Percentiles rank a stretch among this genome's conserved stretches.
Evolutionary conservation across 140 eudicot genomes (phyloP).

Genomic region (Stevia rebaudiana): DNA sequence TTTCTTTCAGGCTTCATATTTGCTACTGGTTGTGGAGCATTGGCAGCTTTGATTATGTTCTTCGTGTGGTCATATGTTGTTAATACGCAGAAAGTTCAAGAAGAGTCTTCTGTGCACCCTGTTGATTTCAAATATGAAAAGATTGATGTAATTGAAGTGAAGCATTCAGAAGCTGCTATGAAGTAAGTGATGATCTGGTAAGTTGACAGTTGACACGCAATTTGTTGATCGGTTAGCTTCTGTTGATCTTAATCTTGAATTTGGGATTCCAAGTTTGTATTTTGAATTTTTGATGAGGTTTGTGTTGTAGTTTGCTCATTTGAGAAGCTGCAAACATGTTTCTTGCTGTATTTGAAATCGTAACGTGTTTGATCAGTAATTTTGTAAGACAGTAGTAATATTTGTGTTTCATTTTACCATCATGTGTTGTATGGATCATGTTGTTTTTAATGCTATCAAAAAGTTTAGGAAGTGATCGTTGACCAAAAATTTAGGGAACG

Average conservation of each 20-base stretch:
- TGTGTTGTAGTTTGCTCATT: conserved; percentile 11
- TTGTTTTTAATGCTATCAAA: not conserved
- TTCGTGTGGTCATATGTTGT: conserved; percentile 41
- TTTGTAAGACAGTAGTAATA: not conserved
- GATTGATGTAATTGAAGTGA: conserved; percentile 45
- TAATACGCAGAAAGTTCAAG: conserved; percentile 18
- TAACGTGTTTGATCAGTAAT: not conserved
- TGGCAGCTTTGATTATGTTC: conserved; percentile 46
- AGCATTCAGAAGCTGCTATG: conserved; percentile 31
- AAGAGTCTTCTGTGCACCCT: conserved; percentile 14
- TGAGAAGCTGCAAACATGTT: conserved; percentile 10
- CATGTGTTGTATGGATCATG: conserved; percentile 2
- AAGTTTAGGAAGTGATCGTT: not conserved
- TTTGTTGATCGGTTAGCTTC: conserved; percentile 9
- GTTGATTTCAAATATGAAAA: conserved; percentile 56
- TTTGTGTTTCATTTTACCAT: not conserved
- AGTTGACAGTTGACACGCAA: not conserved
- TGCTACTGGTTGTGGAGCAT: conserved; percentile 51
- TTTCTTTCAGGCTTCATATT: conserved; percentile 39
- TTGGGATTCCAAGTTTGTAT: conserved; percentile 13
- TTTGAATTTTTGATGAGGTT: conserved; percentile 3
- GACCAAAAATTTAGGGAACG: not conserved
- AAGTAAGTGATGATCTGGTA: conserved; percentile 26
- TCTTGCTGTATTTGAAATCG: conserved; percentile 4
- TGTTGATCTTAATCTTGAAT: conserved; percentile 17